Evolutionary conservation across 441 rosid species (phyloP), one percentile per base, ranked within the genome.

Genomic region (Syzygium malaccense): DNA sequence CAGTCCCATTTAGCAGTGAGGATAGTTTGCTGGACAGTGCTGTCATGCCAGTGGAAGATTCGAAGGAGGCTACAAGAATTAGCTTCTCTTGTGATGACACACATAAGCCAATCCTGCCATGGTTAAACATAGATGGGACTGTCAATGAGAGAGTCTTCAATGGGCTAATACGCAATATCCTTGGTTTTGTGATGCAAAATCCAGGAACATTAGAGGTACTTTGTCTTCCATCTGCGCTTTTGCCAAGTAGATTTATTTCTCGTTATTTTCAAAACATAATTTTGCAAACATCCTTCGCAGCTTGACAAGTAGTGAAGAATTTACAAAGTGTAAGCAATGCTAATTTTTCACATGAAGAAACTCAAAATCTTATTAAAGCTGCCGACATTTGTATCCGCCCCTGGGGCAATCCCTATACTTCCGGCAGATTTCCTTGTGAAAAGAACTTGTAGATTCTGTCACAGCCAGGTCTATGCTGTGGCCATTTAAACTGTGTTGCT

Each of bases 81-180:
- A 85, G 89, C 84, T 89, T 88, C 20, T 90, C 89, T 88, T 89
- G 92, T 51, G 87, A 91, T 87, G 94, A 91, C 87, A 86, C 89
- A 86, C 88, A 91, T 89, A 88, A 93, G 88, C 99, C 97, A 45
- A 95, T 98, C 92, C 92, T 91, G 87, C 99, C 99, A 79, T 97
- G 99, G 99, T 90, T 97, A 88, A 96, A 96, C 91, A 97, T 96
- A 87, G 96, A 98, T 94, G 99, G 98, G 86, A 94, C 96, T 51
- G 89, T 94, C 90, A 97, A 98, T 89, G 94, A 75, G 87, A 86
- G 85, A 37, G 96, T 97, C 87, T 96, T 94, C 89, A 90, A 91
- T 91, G 99, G 98, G 90, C 97, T 97, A 87, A 62, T 94, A 62
- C 97, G 98, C 55, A 96, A 95, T 89, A 92, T 96, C 91, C 94